Evolutionary conservation across 2,329 filamentous ascomycete genomes (phyloP), one percentile per base, ranked within the genome.

Genomic region (Aureobasidium sp.): DNA sequence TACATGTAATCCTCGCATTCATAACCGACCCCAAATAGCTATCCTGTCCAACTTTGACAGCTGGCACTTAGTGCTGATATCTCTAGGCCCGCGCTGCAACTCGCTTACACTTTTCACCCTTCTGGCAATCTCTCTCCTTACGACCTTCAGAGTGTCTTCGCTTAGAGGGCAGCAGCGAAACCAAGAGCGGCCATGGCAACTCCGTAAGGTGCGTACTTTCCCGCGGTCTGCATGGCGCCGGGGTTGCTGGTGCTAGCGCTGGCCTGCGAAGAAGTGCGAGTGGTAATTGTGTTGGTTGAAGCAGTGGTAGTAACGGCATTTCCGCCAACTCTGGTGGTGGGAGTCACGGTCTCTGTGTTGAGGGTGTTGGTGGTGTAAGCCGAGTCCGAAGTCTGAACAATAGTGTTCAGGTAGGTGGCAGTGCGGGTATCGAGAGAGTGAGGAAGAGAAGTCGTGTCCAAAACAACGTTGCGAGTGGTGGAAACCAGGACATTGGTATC

Each of bases 111-210:
- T 13, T 17, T 39, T 27, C 3, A 37, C 10, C 10, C 9, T 37
- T 7, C 4, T 26, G 12, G 2, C 15, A 13, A 52, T 7, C 6
- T 17, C 29, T 36, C 2, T 24, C 29, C 44, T 29, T 13, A 46
- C 3, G 32, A 5, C 2, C 34, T 26, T 20, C 29, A 34, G 1
- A 20, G 5, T 34, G 17, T 27, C 20, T 13, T 17, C 15, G 26
- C 52, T 56, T 44, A 56, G 10, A 56, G 37, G 6, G 37, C 52
- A 43, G 52, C 52, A 44, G 52, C 52, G 37, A 56, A 44, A 56
- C 52, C 52, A 26, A 56, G 52, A 24, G 52, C 52, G 52, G 52
- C 52, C 12, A 56, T 17, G 24, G 52, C 52, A 26, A 56, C 52
- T 32, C 37, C 52, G 20, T 39, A 52, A n/a, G 50, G 34, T 27